phyloP scores from a whole-genome alignment of 2,329 filamentous ascomycete genomes.

The Dactylellina cionopaga region DNA sequence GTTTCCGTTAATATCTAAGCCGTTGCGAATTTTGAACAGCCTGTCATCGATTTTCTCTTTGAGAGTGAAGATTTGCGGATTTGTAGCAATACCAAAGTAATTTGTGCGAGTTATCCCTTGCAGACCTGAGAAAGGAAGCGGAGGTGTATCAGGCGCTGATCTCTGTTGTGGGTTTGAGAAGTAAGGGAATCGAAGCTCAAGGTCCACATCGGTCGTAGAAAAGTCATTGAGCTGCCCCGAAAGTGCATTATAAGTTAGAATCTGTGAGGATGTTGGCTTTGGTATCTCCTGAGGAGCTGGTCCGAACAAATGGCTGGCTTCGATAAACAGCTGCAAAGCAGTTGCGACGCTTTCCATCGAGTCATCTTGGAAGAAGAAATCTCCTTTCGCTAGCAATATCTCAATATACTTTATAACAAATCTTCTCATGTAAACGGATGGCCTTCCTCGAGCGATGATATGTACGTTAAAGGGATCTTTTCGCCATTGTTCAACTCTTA shows the following conservation, averaged over 20 bases:
- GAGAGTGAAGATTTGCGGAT: conserved; percentile 18
- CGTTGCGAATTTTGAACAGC: conserved; percentile 59
- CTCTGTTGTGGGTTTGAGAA: background rate
- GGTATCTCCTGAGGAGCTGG: conserved; percentile 4
- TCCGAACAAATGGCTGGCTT: conserved; percentile 58
- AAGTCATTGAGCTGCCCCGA: conserved; percentile 6
- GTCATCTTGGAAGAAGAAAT: conserved; percentile 56
- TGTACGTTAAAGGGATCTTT: conserved; percentile 55
- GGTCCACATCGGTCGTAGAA: background rate
- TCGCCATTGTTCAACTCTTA: conserved; percentile 49
- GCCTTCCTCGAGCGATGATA: conserved; percentile 55
- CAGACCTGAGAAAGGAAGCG: no score
- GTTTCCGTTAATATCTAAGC: conserved; percentile 58
- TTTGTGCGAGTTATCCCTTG: conserved; percentile 56
- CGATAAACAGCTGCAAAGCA: conserved; percentile 58
- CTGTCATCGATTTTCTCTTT: conserved; percentile 57
- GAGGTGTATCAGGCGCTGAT: background rate
- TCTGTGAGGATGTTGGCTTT: background rate
- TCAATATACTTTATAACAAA: conserved; percentile 59
- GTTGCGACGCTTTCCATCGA: conserved; percentile 58
- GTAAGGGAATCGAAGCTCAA: conserved; percentile 46
- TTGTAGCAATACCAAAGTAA: conserved; percentile 51
- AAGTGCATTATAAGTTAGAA: background rate
- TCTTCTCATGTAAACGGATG: conserved; percentile 59
- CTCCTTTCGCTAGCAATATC: conserved; percentile 58